Conservation (phyloP, 2,329 filamentous ascomycete genomes). For the Cladophialophora carrionii region DNA sequence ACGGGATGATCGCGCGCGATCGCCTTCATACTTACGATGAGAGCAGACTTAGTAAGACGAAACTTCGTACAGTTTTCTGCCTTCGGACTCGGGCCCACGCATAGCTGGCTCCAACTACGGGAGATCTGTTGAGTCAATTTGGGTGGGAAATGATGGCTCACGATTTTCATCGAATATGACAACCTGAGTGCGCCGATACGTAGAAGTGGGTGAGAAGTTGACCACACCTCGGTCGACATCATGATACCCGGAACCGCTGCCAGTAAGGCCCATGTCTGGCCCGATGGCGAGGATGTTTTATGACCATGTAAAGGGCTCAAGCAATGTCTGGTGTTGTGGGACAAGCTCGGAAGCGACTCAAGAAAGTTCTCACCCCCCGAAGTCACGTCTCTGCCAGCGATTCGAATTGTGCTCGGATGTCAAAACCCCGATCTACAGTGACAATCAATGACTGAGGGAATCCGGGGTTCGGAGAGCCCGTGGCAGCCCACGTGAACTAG, state of each 20-base stretch:
- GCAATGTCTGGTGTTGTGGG: background rate
- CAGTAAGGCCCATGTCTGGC: background rate
- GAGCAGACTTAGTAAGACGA: background rate
- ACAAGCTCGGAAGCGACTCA: background rate
- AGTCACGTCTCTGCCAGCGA: background rate
- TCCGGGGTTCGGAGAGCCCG: slow-evolving; percentile 14
- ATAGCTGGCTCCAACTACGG: no score
- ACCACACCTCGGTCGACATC: slow-evolving; percentile 48
- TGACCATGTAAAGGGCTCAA: background rate
- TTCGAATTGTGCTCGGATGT: slow-evolving; percentile 15
- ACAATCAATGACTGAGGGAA: slow-evolving; percentile 10
- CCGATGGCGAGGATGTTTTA: background rate
- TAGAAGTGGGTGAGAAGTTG: no score
- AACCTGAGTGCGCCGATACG: slow-evolving; percentile 79
- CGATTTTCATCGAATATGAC: slow-evolving; percentile 83
- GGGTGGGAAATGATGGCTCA: slow-evolving; percentile 77
- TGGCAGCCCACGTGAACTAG: slow-evolving; percentile 20
- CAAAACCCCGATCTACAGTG: slow-evolving; percentile 22
- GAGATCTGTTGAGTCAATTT: slow-evolving; percentile 80
- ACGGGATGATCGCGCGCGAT: slow-evolving; percentile 72
- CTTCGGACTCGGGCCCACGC: slow-evolving; percentile 54
- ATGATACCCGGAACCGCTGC: slow-evolving; percentile 6
- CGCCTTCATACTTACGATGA: slow-evolving; percentile 82
- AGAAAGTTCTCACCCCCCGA: background rate
- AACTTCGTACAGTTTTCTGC: slow-evolving; percentile 64